phyloP scores from a whole-genome alignment of 192 early-diverging fungal genomes.

The Endogone sp. region DNA sequence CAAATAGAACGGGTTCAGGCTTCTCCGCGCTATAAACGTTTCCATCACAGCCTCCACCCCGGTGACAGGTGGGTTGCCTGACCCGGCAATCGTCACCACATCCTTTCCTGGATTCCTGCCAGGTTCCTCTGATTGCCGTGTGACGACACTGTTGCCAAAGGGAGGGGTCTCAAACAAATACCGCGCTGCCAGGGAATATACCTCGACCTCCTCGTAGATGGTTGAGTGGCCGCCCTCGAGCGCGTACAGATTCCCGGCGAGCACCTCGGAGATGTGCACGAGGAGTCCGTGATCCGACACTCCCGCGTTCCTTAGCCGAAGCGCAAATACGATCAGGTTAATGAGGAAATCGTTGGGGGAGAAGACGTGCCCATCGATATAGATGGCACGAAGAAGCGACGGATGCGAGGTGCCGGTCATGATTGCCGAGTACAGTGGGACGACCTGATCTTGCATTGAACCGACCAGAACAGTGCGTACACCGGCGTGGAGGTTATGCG shows the following conservation, averaged over 20 bases:
- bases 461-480: constrained; percentile 76
- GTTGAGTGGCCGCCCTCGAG: constrained; percentile 90
- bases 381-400: constrained; percentile 85
- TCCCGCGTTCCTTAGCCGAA: constrained; percentile 85
- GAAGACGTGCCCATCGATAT: constrained; percentile 84
- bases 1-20: constrained; percentile 85
- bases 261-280: constrained; percentile 78
- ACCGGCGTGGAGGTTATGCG: constrained; percentile 60
- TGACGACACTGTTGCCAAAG: constrained; percentile 12
- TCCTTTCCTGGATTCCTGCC: constrained; percentile 3
- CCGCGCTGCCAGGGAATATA: constrained; percentile 63
- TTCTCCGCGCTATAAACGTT: constrained; percentile 60
- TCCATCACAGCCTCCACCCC: constrained; percentile 14
- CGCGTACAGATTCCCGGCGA: constrained; percentile 85
- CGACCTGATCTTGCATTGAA: constrained; percentile 95
- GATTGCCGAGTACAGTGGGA: constrained; percentile 81
- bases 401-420: constrained; percentile 67
- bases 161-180: constrained; percentile 48
- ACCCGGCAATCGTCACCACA: constrained; percentile 2
- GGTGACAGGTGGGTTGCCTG: no score
- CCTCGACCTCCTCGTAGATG: constrained; percentile 86
- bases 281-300: constrained; percentile 84
- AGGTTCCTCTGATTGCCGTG: neutral
- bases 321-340: constrained; percentile 79
- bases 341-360: constrained; percentile 81